These are phyloP conservation scores for Amborella trichopoda DNA, from an alignment of 164 flowering plant species.

Conservation along the genomic window DNA sequence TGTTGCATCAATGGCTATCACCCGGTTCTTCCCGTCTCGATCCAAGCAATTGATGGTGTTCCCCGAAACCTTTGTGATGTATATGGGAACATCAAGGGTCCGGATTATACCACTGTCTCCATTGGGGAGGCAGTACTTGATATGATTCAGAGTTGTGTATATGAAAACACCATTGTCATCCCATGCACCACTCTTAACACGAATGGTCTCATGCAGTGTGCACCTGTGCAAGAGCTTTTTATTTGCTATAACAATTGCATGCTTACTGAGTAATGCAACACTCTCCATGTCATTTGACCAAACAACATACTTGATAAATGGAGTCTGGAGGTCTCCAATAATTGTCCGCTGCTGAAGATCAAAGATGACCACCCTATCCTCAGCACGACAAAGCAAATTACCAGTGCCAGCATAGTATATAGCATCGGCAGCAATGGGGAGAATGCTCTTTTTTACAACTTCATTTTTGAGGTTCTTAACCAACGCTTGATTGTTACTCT, in stretches of 20 bases:
- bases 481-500: slow-evolving; percentile 63
- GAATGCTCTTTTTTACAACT: slow-evolving; percentile 54
- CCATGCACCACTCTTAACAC: slow-evolving; percentile 92
- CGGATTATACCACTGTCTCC: slow-evolving; percentile 71
- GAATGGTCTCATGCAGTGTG: slow-evolving; percentile 89
- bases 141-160: slow-evolving; percentile 77
- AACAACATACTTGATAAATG: slow-evolving; percentile 67
- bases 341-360: slow-evolving; percentile 80
- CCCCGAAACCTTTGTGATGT: slow-evolving; percentile 67
- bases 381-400: slow-evolving; percentile 65
- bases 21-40: slow-evolving; percentile 55
- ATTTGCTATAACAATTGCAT: slow-evolving; percentile 71
- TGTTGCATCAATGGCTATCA: slow-evolving; percentile 66
- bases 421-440: slow-evolving; percentile 64
- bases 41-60: slow-evolving; percentile 60
- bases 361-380: slow-evolving; percentile 74
- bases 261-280: slow-evolving; percentile 89
- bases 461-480: slow-evolving; percentile 81
- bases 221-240: slow-evolving; percentile 79
- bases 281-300: slow-evolving; percentile 94
- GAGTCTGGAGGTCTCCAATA: slow-evolving; percentile 81
- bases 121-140: slow-evolving; percentile 86
- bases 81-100: slow-evolving; percentile 66
- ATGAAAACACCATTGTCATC: slow-evolving; percentile 87
- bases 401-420: slow-evolving; percentile 92